phyloP scores from a whole-genome alignment of 2,329 filamentous ascomycete genomes.

The Sporothrix pallida region DNA sequence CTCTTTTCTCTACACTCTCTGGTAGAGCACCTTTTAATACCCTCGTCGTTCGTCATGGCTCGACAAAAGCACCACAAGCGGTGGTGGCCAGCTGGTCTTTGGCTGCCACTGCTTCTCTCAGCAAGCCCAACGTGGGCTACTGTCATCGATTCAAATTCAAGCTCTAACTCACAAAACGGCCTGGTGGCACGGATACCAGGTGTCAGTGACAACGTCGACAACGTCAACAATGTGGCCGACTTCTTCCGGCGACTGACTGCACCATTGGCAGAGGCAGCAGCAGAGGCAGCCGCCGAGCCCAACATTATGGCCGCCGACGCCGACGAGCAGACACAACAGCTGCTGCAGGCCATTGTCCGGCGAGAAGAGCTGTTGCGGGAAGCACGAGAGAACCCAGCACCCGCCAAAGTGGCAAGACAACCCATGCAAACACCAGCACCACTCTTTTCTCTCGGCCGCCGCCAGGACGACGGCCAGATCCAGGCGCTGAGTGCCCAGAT shows the following conservation, averaged over 20 bases:
- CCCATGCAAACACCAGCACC: conserved; percentile 40
- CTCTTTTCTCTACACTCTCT: not conserved
- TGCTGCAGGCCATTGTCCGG: conserved; percentile 26
- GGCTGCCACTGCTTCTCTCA: conserved; percentile 40
- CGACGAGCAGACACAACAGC: conserved; percentile 29
- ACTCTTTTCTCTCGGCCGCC: conserved; percentile 34
- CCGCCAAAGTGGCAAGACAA: not conserved
- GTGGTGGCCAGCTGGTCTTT: conserved; percentile 34
- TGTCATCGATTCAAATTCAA: conserved; percentile 19
- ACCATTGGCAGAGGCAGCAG: conserved; percentile 20
- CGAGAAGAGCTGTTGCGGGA: conserved; percentile 23
- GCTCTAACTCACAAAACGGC: not conserved
- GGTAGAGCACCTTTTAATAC: not conserved
- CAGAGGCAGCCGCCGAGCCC: not conserved
- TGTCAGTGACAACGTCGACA: not conserved
- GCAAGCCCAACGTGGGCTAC: conserved; percentile 39
- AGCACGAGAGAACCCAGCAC: not conserved
- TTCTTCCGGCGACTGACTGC: conserved; percentile 23
- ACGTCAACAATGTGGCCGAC: not conserved
- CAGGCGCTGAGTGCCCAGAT: conserved; percentile 42
- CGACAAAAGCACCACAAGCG: conserved; percentile 25
- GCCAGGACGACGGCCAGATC: conserved; percentile 41
- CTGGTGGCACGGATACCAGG: not conserved
- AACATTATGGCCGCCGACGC: conserved; percentile 34
- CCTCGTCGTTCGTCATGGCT: conserved; percentile 28